Evolutionary conservation across 805 yeast species (phyloP), one percentile per base, ranked within the genome.

Genomic region (Sugiyamaella floridensis): DNA sequence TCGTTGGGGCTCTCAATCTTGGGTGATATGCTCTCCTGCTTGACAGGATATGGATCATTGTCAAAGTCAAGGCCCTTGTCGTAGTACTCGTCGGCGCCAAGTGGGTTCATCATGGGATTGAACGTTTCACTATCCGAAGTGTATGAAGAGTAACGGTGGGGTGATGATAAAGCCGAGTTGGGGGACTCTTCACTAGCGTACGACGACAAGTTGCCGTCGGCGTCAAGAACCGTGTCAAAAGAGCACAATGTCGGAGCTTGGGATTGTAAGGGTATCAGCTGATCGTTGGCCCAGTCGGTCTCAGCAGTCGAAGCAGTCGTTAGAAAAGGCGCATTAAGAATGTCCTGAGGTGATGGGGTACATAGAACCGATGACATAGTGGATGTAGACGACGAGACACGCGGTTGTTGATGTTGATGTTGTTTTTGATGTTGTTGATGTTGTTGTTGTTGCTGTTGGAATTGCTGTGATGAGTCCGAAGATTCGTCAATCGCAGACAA

Each of bases 291-390:
- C 37, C 37, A 32, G 4, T 32, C 37, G 37, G 12, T 14, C 37
- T 22, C 26, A 6, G 26, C 26, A 22, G 26, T 22, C 26, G 26
- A 22, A 22, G 37, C n/a, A 11, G 37, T 32, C 37, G 12, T 32
- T 32, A 32, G 12, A 11, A 32, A 32, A 22, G 48, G 14, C 7
- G 34, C 43, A 37, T 40, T 47, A 15, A 55, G 48, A 28, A 55
- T 49, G 26, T 55, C 58, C 48, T 47, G 55, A 20, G 58, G 58
- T 8, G 58, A 55, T 8, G 53, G 55, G 20, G 55, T 52, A 41
- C 16, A 52, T 19, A 43, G 41, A 40, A 47, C 44, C 5, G 55
- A 40, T 10, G 53, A 42, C 46, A 16, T 14, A 3, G 34, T n/a
- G 8, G 50, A 40, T 16, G 43, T 37, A 43, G 37, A 10, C 49